Conservation (phyloP, 2,329 filamentous ascomycete genomes). For the Drechslerella coelobrocha region DNA sequence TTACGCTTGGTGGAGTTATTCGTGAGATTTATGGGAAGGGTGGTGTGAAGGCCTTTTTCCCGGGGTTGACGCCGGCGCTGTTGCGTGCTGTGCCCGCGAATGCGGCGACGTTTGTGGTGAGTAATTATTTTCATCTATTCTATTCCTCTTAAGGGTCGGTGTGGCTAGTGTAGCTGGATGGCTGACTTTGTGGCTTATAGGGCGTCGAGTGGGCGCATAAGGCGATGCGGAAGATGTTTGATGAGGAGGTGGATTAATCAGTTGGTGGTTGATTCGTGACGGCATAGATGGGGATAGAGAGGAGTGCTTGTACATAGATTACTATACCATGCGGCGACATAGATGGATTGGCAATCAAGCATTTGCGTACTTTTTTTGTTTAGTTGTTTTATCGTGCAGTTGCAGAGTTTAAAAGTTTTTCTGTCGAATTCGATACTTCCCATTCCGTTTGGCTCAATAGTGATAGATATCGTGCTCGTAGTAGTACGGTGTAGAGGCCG, state of each 20-base stretch:
- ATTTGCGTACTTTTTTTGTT: neutral
- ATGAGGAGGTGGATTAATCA: slow-evolving; percentile 27
- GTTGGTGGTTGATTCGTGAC: slow-evolving; percentile 2
- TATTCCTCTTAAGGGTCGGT: neutral
- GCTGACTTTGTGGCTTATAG: slow-evolving; percentile 57
- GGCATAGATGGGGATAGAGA: slow-evolving; percentile 1
- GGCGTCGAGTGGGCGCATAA: slow-evolving; percentile 84
- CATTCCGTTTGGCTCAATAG: too few species aligned
- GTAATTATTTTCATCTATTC: slow-evolving; percentile 1
- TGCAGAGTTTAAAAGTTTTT: neutral
- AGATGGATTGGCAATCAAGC: slow-evolving; percentile 29
- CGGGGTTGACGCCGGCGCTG: slow-evolving; percentile 90
- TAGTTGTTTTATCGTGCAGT: neutral
- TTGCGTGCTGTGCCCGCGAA: slow-evolving; percentile 94
- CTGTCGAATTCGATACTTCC: too few species aligned
- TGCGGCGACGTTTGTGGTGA: slow-evolving; percentile 79
- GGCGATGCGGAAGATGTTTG: slow-evolving; percentile 77
- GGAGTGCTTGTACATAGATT: slow-evolving; percentile 36
- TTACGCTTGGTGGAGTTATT: slow-evolving; percentile 80
- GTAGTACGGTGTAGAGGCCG: too few species aligned
- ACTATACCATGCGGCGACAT: slow-evolving; percentile 19
- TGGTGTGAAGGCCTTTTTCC: slow-evolving; percentile 92
- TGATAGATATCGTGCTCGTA: too few species aligned
- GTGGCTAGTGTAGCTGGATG: slow-evolving; percentile 4
- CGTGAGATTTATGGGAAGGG: slow-evolving; percentile 81